Evolutionary conservation across 306 rosid genomes (phyloP).

Genomic region (Citrullus mucosospermus): DNA sequence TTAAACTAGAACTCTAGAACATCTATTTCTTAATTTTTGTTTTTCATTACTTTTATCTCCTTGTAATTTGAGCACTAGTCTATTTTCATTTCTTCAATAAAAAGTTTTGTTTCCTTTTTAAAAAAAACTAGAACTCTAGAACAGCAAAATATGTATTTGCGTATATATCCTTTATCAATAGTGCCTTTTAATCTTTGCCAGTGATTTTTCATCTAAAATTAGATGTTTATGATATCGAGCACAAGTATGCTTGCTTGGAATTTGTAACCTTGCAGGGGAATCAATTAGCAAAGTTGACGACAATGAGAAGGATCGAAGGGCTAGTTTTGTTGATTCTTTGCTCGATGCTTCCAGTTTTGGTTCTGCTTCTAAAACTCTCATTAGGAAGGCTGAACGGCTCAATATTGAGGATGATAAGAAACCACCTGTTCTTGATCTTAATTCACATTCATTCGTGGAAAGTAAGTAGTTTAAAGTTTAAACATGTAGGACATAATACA

Average conservation of each 20-base stretch:
- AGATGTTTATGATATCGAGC: neutral
- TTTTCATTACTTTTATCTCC: too few species aligned
- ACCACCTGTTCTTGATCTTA: slow-evolving; percentile 21
- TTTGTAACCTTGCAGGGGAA: slow-evolving; percentile 47
- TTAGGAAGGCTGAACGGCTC: slow-evolving; percentile 20
- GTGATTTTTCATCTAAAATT: neutral
- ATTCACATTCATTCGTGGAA: slow-evolving; percentile 26
- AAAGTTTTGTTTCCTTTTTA: too few species aligned
- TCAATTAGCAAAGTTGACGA: slow-evolving; percentile 49
- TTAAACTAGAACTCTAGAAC: neutral
- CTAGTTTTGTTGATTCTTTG: slow-evolving; percentile 72
- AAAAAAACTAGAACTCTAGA: too few species aligned
- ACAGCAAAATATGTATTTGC: neutral
- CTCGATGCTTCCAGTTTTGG: slow-evolving; percentile 39
- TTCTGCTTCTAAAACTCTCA: slow-evolving; percentile 23
- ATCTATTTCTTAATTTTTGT: neutral
- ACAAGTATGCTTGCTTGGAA: neutral
- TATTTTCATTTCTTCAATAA: too few species aligned
- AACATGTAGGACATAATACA: neutral
- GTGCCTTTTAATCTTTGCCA: neutral
- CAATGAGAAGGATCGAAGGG: slow-evolving; percentile 58
- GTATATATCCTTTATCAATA: neutral
- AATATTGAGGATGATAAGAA: slow-evolving; percentile 20
- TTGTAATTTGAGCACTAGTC: too few species aligned
- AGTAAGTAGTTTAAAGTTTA: slow-evolving; percentile 39